Conservation (phyloP, 352 stramenopile species). For the Phytophthora lateralis region DNA sequence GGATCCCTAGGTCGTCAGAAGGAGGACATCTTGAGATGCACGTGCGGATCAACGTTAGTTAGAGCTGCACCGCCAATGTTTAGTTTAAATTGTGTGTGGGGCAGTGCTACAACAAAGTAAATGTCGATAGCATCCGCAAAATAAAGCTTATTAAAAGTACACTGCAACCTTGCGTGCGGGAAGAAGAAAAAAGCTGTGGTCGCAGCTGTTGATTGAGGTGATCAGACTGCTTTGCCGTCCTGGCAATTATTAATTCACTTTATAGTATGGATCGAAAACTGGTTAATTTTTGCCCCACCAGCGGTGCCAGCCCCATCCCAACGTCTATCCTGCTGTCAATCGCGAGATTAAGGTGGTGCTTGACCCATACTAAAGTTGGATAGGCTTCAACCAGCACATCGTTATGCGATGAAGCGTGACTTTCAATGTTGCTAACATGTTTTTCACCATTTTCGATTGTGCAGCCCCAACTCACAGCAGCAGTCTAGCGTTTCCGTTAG, state of each 20-base stretch:
- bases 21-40: conserved; percentile 44
- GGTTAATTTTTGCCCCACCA: background rate
- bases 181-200: background rate
- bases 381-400: background rate
- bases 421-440: background rate
- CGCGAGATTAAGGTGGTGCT: conserved; percentile 2
- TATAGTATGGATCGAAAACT: too few relatives aligned
- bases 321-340: conserved; percentile 16
- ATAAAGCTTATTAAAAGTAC: too few relatives aligned
- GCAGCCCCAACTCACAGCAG: background rate
- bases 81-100: background rate
- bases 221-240: too few relatives aligned
- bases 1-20: conserved; percentile 41
- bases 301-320: conserved; percentile 4
- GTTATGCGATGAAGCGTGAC: too few relatives aligned
- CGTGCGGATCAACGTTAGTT: conserved; percentile 31
- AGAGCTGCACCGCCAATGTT: conserved; percentile 15
- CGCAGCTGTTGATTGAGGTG: background rate
- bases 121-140: background rate
- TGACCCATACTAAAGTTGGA: conserved; percentile 5
- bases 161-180: too few relatives aligned
- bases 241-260: too few relatives aligned
- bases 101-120: background rate
- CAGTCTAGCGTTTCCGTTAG: background rate
- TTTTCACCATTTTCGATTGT: conserved; percentile 6